phyloP scores from a whole-genome alignment of 1,139 yeast genomes.

The Saccharomyces hybrid region DNA sequence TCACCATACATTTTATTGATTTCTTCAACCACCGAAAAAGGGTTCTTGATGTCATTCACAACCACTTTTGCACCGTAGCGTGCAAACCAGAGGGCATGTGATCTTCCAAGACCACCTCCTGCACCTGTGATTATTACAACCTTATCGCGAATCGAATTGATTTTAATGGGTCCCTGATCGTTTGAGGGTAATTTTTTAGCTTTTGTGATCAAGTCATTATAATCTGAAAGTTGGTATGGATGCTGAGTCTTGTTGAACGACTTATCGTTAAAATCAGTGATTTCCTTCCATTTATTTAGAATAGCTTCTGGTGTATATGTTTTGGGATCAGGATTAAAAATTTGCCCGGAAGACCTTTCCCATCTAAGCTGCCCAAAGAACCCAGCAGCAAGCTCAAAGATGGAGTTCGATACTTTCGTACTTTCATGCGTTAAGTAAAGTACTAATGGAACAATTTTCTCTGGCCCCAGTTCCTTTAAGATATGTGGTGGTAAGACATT shows the following conservation, averaged over 20 bases:
- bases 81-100: constrained; percentile 80
- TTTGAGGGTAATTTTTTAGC: constrained; percentile 46
- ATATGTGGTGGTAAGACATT: constrained; percentile 78
- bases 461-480: constrained; percentile 74
- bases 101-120: constrained; percentile 90
- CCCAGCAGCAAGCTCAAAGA: constrained; percentile 92
- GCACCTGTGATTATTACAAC: constrained; percentile 94
- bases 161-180: constrained; percentile 45
- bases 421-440: constrained; percentile 68
- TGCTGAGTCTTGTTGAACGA: constrained; percentile 52
- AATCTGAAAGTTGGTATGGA: constrained; percentile 60
- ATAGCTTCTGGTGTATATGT: constrained; percentile 85
- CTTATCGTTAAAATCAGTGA: constrained; percentile 53
- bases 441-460: constrained; percentile 85
- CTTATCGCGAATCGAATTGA: constrained; percentile 59
- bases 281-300: constrained; percentile 56
- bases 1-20: constrained; percentile 55
- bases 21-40: constrained; percentile 68
- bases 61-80: constrained; percentile 93
- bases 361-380: constrained; percentile 87
- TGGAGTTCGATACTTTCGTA: constrained; percentile 54
- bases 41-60: constrained; percentile 81
- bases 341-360: constrained; percentile 86
- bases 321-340: constrained; percentile 65
- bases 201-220: constrained; percentile 44